These are phyloP conservation scores for Penicillium oxalicum DNA, from an alignment of 2,329 filamentous ascomycete genomes.

Conservation along the genomic window DNA sequence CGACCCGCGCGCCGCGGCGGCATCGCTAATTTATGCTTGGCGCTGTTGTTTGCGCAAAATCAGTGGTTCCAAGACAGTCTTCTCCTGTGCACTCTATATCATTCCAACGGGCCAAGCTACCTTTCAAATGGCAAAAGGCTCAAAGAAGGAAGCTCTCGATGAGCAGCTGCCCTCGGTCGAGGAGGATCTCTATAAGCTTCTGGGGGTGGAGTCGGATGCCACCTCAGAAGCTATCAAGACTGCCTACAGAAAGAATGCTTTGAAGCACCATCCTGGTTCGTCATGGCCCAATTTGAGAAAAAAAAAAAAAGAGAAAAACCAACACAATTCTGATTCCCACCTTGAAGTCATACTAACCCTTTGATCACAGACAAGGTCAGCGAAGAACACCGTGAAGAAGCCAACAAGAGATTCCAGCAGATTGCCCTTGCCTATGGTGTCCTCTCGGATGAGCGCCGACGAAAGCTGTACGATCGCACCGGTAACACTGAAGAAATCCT, in stretches of 20 bases:
- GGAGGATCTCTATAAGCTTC: slow-evolving; percentile 65
- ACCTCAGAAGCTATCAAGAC: slow-evolving; percentile 76
- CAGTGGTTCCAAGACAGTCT: too few relatives aligned
- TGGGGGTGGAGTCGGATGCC: slow-evolving; percentile 64
- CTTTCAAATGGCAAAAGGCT: slow-evolving; percentile 12
- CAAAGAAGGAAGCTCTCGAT: slow-evolving; percentile 28
- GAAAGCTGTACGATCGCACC: slow-evolving; percentile 81
- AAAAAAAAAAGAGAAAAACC: too few relatives aligned
- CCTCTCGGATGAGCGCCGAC: slow-evolving; percentile 73
- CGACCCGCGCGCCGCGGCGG: slow-evolving; percentile 3
- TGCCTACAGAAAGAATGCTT: slow-evolving; percentile 83
- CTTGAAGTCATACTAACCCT: not conserved
- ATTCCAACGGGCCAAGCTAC: not conserved
- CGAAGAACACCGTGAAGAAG: slow-evolving; percentile 60
- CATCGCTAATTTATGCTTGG: not conserved
- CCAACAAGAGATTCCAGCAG: slow-evolving; percentile 77
- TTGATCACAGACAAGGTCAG: slow-evolving; percentile 65
- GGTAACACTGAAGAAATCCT: slow-evolving; percentile 83
- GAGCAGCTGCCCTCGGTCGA: slow-evolving; percentile 19
- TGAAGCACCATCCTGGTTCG: slow-evolving; percentile 79
- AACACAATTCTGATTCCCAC: not conserved
- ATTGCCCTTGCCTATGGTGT: slow-evolving; percentile 93
- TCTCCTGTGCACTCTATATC: not conserved
- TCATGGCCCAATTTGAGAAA: too few relatives aligned
- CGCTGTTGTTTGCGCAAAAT: not conserved